Conservation (phyloP, 148 eudicot genomes). For the Rhododendron williamsianum region DNA sequence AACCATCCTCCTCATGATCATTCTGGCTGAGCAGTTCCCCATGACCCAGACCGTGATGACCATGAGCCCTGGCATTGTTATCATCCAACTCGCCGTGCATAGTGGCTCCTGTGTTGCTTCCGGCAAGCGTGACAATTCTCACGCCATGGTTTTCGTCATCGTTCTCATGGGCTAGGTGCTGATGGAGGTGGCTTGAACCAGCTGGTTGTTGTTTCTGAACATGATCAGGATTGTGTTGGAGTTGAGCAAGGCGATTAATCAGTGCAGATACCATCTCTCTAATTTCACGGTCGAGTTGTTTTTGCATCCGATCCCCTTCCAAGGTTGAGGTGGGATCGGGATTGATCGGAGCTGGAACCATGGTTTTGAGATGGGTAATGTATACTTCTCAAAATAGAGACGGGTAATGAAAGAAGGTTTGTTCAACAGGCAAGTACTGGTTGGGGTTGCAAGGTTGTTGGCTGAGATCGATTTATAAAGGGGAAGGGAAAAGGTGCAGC, state of each 20-base stretch:
- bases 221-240: slow-evolving; percentile 20
- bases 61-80: background rate
- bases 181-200: slow-evolving; percentile 22
- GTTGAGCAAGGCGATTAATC: slow-evolving; percentile 37
- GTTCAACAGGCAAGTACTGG: background rate
- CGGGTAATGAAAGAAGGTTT: background rate
- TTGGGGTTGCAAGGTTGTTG: background rate
- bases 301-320: slow-evolving; percentile 23
- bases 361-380: background rate
- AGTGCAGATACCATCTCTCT: slow-evolving; percentile 50
- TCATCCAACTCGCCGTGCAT: slow-evolving; percentile 56
- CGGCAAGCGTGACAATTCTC: slow-evolving; percentile 61
- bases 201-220: slow-evolving; percentile 24
- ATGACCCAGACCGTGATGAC: background rate
- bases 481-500: background rate
- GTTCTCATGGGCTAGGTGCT: slow-evolving; percentile 15
- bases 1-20: slow-evolving; percentile 21
- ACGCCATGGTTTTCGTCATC: slow-evolving; percentile 42
- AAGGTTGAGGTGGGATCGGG: slow-evolving; percentile 13
- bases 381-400: background rate
- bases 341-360: slow-evolving; percentile 2
- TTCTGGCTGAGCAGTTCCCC: background rate
- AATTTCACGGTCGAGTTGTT: slow-evolving; percentile 44
- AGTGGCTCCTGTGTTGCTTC: slow-evolving; percentile 71
- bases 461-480: background rate